Evolutionary conservation across 495 filamentous ascomycete species (phyloP).

Genomic region (Beverwykella pulmonaria): DNA sequence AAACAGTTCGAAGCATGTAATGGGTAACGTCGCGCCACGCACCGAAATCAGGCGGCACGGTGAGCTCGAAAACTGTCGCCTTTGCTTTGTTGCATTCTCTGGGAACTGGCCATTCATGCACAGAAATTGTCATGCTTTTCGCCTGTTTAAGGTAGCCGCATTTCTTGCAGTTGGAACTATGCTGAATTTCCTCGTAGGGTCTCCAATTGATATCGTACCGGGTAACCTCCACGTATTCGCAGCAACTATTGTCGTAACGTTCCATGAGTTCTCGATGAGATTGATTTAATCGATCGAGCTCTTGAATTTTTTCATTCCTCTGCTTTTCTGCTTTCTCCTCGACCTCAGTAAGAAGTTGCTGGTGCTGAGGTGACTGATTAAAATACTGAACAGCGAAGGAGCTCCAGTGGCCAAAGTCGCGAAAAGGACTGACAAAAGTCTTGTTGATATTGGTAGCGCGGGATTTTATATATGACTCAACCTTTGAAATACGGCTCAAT

Average conservation of each 20-base stretch:
- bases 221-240: constrained; percentile 39
- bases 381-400: constrained; percentile 62
- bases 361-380: constrained; percentile 50
- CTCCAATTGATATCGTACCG: constrained; percentile 5
- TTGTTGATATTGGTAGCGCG: constrained; percentile 32
- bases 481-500: constrained; percentile 53
- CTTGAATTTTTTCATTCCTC: constrained; percentile 46
- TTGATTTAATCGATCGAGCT: constrained; percentile 49
- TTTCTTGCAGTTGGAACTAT: constrained; percentile 42
- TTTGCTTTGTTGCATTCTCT: constrained; percentile 42
- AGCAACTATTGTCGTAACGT: constrained; percentile 30
- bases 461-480: constrained; percentile 46
- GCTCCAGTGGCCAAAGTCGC: constrained; percentile 23
- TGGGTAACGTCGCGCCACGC: constrained; percentile 60
- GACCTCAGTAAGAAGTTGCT: constrained; percentile 47
- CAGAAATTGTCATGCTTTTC: constrained; percentile 49
- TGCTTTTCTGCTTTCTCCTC: constrained; percentile 40
- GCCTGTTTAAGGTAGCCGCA: constrained; percentile 41
- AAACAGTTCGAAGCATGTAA: constrained; percentile 43
- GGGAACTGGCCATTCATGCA: constrained; percentile 68
- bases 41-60: constrained; percentile 52
- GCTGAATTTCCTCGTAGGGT: constrained; percentile 23
- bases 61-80: constrained; percentile 62
- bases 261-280: constrained; percentile 43
- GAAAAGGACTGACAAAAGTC: too few relatives aligned